Conservation (phyloP, 768 basidiomycete species). For the Hypsizygus marmoreus region DNA sequence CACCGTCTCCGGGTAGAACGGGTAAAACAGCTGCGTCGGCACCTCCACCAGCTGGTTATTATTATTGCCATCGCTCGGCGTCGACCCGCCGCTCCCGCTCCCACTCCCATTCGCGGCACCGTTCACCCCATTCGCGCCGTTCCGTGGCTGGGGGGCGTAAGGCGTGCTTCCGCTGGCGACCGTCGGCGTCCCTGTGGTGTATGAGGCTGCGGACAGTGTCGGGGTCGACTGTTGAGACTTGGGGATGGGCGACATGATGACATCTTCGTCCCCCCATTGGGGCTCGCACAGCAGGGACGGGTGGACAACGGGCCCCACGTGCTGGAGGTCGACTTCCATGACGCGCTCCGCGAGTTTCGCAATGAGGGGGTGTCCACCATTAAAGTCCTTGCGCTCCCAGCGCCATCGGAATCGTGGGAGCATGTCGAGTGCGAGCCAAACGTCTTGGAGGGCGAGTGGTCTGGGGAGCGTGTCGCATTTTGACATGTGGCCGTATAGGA, state of each 20-base stretch:
- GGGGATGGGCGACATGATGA: constrained; percentile 31
- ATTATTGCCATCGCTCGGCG: constrained; percentile 42
- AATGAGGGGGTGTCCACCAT: constrained; percentile 82
- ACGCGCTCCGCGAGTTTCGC: constrained; percentile 81
- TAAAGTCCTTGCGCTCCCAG: constrained; percentile 84
- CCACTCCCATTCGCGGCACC: constrained; percentile 25
- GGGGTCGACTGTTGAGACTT: constrained; percentile 47
- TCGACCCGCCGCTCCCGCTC: constrained; percentile 32
- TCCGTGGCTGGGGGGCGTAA: constrained; percentile 41
- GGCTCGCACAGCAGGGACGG: constrained; percentile 52
- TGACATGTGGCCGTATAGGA: constrained; percentile 85
- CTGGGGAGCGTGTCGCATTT: constrained; percentile 66
- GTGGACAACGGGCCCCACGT: constrained; percentile 47
- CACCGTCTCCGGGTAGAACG: constrained; percentile 66
- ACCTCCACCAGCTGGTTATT: constrained; percentile 64
- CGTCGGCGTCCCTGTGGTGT: constrained; percentile 25
- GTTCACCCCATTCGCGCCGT: constrained; percentile 28
- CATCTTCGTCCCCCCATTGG: constrained; percentile 52
- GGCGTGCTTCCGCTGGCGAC: too few relatives aligned
- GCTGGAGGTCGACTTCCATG: constrained; percentile 70
- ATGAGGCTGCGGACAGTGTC: constrained; percentile 33
- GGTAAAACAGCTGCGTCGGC: constrained; percentile 71
- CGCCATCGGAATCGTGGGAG: constrained; percentile 89
- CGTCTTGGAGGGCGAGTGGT: constrained; percentile 73
- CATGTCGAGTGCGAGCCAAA: constrained; percentile 87